Percentiles rank a stretch among this genome's conserved stretches.
Conservation (phyloP, 1,284 basidiomycete genomes). For the Malassezia equina region DNA sequence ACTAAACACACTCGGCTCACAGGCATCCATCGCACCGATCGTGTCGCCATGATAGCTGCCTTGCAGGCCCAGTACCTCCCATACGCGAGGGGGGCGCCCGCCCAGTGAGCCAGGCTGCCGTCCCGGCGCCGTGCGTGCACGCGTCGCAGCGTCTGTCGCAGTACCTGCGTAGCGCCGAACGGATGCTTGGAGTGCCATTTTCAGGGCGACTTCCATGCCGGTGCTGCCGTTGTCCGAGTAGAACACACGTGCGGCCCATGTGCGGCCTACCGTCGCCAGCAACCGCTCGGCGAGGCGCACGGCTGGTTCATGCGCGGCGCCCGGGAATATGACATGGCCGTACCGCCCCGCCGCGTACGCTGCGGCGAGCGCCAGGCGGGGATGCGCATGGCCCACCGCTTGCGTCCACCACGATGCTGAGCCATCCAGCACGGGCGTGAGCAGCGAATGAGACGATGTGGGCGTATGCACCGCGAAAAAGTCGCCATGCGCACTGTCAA, state of each 20-base stretch:
- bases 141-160: slow-evolving; percentile 20
- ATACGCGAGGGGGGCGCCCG: slow-evolving; percentile 45
- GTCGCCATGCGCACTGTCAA: slow-evolving; percentile 81
- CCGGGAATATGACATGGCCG: slow-evolving; percentile 92
- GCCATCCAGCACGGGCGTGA: slow-evolving; percentile 70
- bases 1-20: slow-evolving; percentile 74
- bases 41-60: slow-evolving; percentile 98
- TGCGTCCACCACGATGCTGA: slow-evolving; percentile 99
- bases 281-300: slow-evolving; percentile 63
- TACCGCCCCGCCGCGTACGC: slow-evolving; percentile 83
- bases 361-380: slow-evolving; percentile 70
- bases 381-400: slow-evolving; percentile 71
- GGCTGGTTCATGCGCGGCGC: slow-evolving; percentile 74
- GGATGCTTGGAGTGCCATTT: slow-evolving; percentile 60
- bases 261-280: slow-evolving; percentile 66
- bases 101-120: slow-evolving; percentile 23
- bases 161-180: slow-evolving; percentile 32
- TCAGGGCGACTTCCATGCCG: slow-evolving; percentile 88
- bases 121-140: slow-evolving; percentile 14
- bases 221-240: slow-evolving; percentile 91
- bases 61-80: slow-evolving; percentile 75
- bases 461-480: slow-evolving; percentile 56
- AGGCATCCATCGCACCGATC: slow-evolving; percentile 93
- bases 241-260: slow-evolving; percentile 84
- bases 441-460: slow-evolving; percentile 41